A percentile compares a stretch with the other conserved stretches of the same genome.
phyloP scores from a whole-genome alignment of 257 asterid species.

The Nyctanthes arbortristis region DNA sequence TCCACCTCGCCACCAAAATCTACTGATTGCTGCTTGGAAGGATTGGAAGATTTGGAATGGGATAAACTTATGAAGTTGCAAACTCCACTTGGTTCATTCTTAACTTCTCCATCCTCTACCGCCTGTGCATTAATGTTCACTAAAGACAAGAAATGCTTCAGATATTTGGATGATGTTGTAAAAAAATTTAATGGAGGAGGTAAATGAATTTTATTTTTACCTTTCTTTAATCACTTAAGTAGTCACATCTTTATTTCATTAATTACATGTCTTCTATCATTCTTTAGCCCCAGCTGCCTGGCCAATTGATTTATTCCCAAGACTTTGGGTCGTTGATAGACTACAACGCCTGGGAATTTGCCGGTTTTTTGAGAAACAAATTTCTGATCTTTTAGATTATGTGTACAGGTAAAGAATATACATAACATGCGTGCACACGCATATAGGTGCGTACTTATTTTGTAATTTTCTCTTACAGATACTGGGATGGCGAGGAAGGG shows the following conservation, averaged over 20 bases:
- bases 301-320: constrained; percentile 39
- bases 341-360: constrained; percentile 47
- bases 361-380: constrained; percentile 29
- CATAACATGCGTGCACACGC: neutral
- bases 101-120: constrained; percentile 44
- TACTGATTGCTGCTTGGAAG: too few species aligned
- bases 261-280: too few species aligned
- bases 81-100: constrained; percentile 37
- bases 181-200: constrained; percentile 47
- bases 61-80: constrained; percentile 40
- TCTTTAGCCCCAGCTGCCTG: constrained; percentile 30
- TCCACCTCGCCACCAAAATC: too few species aligned
- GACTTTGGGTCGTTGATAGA: constrained; percentile 44
- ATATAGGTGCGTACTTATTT: neutral
- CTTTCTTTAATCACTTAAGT: neutral
- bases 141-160: constrained; percentile 33
- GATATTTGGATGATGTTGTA: constrained; percentile 25
- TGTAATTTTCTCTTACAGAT: constrained; percentile 18
- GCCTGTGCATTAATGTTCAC: constrained; percentile 43
- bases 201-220: constrained; percentile 4
- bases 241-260: too few species aligned
- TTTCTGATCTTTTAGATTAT: constrained; percentile 31
- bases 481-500: constrained; percentile 38
- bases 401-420: constrained; percentile 31
- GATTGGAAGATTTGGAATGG: constrained; percentile 42